These are phyloP conservation scores for Phytophthora pisi DNA, from an alignment of 352 stramenopile genomes.

Conservation along the genomic window DNA sequence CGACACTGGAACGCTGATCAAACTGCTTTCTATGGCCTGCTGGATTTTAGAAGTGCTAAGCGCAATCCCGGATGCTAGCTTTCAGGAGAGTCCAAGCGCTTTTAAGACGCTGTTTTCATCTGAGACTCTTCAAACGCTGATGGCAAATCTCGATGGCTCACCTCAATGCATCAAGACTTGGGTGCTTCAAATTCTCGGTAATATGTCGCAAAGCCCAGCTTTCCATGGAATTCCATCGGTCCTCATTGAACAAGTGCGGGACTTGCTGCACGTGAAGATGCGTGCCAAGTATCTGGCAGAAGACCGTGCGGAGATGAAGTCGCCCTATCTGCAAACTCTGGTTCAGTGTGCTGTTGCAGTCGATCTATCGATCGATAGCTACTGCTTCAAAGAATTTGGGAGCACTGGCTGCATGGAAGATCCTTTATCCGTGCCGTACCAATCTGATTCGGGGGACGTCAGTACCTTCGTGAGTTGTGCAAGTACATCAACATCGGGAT, in stretches of 20 bases:
- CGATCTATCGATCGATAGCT: constrained; percentile 62
- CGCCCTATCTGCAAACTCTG: constrained; percentile 62
- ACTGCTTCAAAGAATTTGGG: constrained; percentile 16
- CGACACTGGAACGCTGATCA: constrained; percentile 23
- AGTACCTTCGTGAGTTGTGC: constrained; percentile 21
- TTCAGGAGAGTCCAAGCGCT: constrained; percentile 15
- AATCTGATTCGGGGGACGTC: constrained; percentile 5
- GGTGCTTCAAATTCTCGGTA: constrained; percentile 48
- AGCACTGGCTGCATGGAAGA: not conserved
- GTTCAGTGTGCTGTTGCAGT: constrained; percentile 63
- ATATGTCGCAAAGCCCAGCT: constrained; percentile 40
- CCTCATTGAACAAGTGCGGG: constrained; percentile 48
- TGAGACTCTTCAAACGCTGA: constrained; percentile 41
- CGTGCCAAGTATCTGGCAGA: constrained; percentile 55
- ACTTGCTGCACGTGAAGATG: constrained; percentile 55
- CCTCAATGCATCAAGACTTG: constrained; percentile 51
- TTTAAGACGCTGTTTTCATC: constrained; percentile 42
- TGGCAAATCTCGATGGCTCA: constrained; percentile 36
- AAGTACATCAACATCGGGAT: constrained; percentile 18
- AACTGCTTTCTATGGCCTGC: constrained; percentile 39
- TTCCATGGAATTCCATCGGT: constrained; percentile 48
- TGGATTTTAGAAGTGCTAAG: constrained; percentile 46
- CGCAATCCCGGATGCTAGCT: constrained; percentile 22
- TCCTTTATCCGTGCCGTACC: constrained; percentile 5
- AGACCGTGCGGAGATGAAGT: constrained; percentile 59